Base-by-base conservation (phyloP, 2,329 filamentous ascomycete genomes). In the Alternaria longipes region DNA sequence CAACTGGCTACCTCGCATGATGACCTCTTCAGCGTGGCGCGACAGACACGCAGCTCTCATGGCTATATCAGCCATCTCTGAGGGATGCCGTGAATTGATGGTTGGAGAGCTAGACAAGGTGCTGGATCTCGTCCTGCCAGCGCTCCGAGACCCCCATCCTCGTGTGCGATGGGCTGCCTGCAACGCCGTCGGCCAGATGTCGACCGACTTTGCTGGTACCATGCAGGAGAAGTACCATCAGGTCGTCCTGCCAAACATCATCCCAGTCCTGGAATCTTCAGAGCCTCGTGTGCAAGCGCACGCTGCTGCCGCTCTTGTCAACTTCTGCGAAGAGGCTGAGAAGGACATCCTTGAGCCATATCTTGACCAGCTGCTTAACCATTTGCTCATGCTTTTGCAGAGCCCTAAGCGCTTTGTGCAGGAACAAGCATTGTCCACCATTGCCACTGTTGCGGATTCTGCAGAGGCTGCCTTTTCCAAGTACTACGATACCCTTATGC, bases 161-260 rank as follows among this genome's bases (percentile, higher is more conserved):
- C 92, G 95, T 75, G 95, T 99, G 56, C 90, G 94, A 72, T 99
- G 96, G 90, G 95, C 95, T 54, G 95, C 94, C 34, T 99, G 95
- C 84, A 98, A 99, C 76, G 95, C 95, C 42, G 86, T 99, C n/a
- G 95, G 95, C 28, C 95, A 99, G 80, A 99, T 99, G 95, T 98
- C 94, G 82, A 99, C 95, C 32, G 95, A 99, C 76, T 99, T 99
- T 79, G 94, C 96, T 12, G 94, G 94, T 12, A 96, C 91, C 11
- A 98, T 99, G 94, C 95, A 99, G 80, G 91, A 92, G 69, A 95
- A 97, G 72, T 97, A 97, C 79, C 95, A 97, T 79, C 88, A 92
- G 66, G 85, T 90, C 45, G 92, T 99, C 16, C 86, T 99, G 53
- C 92, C 90, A 69, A 93, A 93, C 68, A 95, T 99, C 56, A 93